Base-by-base conservation (phyloP, 2,329 filamentous ascomycete species). In the Alternaria sp. region DNA sequence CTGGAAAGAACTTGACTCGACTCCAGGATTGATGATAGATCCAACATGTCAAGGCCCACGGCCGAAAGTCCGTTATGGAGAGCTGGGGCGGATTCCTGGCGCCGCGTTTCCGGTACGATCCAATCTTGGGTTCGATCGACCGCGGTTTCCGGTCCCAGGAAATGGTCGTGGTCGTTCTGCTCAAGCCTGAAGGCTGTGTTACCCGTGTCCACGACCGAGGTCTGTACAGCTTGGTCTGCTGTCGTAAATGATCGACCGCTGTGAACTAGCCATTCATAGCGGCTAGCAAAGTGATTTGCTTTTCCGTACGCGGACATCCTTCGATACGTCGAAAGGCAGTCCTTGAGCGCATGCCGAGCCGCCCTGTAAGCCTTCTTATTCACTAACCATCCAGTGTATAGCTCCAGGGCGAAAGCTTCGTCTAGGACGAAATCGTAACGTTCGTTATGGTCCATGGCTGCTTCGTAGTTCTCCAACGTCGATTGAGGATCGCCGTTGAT, bases 1-100 rank as follows among this genome's bases (percentile, higher is more conserved):
- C 91, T 93, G 5, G 91, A 94, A 43, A 94, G 89, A 43, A 94
- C 86, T 73, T 93, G 91, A 9, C 90, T 93, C 3, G 89, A 92
- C 68, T 91, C 88, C 14, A 94, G 82, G 59, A 94, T 94, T 24
- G 89, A 90, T 42, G 91, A 89, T 62, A 94, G 78, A 75, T 94
- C 91, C 72, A 94, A 89, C 89, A 94, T 93, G 79, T 94, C 91
- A 54, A 94, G 84, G 4, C 82, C 83, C 1, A 81, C 79, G 28
- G 90, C 88, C 41, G 90, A 90, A 60, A 93, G 82, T 11, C 89
- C 88, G 36, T 82, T 86, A 3, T 85, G 86, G 20, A 85, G 82
- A 64, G 88, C 87, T 6, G 84, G 78, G 59, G 85, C 83, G 47
- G 71, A 64, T 41, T 74, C 71, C 22, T 69, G 72, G 18, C 74